Base-by-base conservation (phyloP, 2,329 filamentous ascomycete genomes). In the Gaeumannomyces sp. region DNA sequence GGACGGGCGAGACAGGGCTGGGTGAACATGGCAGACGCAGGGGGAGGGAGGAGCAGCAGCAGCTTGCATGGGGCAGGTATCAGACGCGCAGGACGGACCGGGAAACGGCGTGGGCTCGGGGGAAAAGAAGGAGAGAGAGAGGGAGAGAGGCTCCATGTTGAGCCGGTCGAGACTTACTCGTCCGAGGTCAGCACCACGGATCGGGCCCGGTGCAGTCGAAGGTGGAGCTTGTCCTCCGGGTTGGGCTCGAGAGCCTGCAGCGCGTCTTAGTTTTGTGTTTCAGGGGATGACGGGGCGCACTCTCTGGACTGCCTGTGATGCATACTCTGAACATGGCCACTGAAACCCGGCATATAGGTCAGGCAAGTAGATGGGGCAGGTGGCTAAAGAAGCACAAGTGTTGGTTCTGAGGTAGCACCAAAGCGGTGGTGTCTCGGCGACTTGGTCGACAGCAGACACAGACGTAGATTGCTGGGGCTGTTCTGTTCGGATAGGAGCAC, bases 131-230 rank as follows among this genome's bases (percentile, higher is more conserved):
- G 4, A 31, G 8, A 8, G 31, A 25, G 60, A n/a, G 14, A 25
- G 13, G 38, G 29, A 38, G 59, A 61, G 7, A n/a, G 19, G 31
- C 35, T 29, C n/a, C 29, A n/a, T 19, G 38, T 38, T 6, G n/a
- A 28, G 56, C 16, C 22, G 31, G 59, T 11, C 38, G 58, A 64
- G 57, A 77, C 82, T 77, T 74, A 85, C 83, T 97, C 94, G 70
- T 90, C 83, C 29, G 87, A 82, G 4, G 92, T 96, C 66, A 97
- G 83, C 29, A 95, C 81, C 38, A 96, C 90, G 29, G 90, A 93
- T 67, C 90, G 87, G 59, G 93, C 93, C 64, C 93, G 88, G 78
- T 97, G 93, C 68, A 91, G 81, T 67, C 93, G 90, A 62, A 96
- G 82, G 68, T 86, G 90, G 74, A 96, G 91, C 68, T 85, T 85